Base-by-base conservation (phyloP, 192 early-diverging fungal genomes). In the Chytriomyces sp. region DNA sequence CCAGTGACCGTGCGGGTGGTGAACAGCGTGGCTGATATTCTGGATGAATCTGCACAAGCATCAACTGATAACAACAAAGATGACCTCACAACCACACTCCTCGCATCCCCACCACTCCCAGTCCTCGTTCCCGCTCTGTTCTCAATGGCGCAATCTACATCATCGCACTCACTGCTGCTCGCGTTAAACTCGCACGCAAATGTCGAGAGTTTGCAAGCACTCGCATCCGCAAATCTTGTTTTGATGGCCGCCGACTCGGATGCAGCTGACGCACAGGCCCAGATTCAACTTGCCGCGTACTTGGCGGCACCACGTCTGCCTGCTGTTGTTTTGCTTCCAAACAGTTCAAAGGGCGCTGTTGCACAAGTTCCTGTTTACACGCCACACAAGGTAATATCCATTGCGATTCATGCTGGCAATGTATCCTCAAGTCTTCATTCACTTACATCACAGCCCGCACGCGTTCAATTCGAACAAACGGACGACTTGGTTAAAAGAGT, bases 211-310 rank as follows among this genome's bases (percentile, higher is more conserved):
- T 35, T 35, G 35, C 35, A 35, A 35, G 35, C 35, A 35, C 35
- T 35, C 35, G 35, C 35, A 35, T 3, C 35, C 35, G 35, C 35
- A 35, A 35, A 35, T 35, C 35, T 91, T 61, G 90, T 91, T 53
- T 78, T 89, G 47, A 82, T 96, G 20, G 79, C 96, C 46, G 85
- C 91, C 6, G 95, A 94, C 50, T 76, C 86, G 61, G 85, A 86
- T n/a, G 87, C 88, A 6, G 92, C 95, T 77, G 92, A 97, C 77
- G 91, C 93, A 7, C 91, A 95, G 70, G 93, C 97, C 71, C 77
- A 95, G 47, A 89, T 92, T 13, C 70, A 95, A 7, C 82, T 93
- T 63, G 89, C 95, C 46, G 93, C 96, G 79, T 79, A 92, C 16
- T 79, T 91, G 16, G 82, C 95, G 6, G 76, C 79, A 7, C 78